Evolutionary conservation across 176 grass and related monocot species (phyloP), one percentile per base, ranked within the genome.

Genomic region (Phoenix dactylifera): DNA sequence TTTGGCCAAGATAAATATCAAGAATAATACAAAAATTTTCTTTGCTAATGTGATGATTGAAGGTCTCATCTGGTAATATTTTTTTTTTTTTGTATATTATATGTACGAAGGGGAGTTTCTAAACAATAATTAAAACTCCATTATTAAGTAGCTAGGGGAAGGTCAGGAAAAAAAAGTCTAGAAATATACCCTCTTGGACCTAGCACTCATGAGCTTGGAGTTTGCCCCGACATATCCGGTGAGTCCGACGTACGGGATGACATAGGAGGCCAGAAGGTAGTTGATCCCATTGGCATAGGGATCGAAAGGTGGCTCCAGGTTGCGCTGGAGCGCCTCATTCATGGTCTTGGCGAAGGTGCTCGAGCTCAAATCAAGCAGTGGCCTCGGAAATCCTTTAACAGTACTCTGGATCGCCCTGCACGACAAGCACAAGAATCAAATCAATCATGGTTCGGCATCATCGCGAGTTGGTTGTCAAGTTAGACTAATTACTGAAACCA

Each of bases 221-320:
- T 88, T 97, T 28, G 81, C 78, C 20, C 92, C 92, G 58, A 97
- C 92, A 57, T 97, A 97, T 54, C 80, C 92, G 49, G 87, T 90
- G 72, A 97, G 81, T 15, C 87, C 92, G 56, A 97, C 87, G 65
- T 97, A 91, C 14, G 87, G 92, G 53, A 97, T 78, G 75, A 91
- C 51, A 66, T 97, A 97, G 16, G 87, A 85, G 50, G 92, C 84
- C 54, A 97, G 62, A 62, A 97, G 76, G 80, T 72, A 97, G 63
- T 88, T 97, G 81, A 91, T 7, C 66, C 69, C 80, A 72, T 78
- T 85, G 72, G 80, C 80, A 77, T 97, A 91, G 48, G 92, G 87
- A 66, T 91, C 82, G 58, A 97, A 97, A 4, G 92, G 84, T 20
- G 87, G 87, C 51, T 88, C 78, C 63, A 97, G 79, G 32, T 74